These are phyloP conservation scores for Knufia fluminis DNA, from an alignment of 2,329 filamentous ascomycete genomes.

Conservation along the genomic window DNA sequence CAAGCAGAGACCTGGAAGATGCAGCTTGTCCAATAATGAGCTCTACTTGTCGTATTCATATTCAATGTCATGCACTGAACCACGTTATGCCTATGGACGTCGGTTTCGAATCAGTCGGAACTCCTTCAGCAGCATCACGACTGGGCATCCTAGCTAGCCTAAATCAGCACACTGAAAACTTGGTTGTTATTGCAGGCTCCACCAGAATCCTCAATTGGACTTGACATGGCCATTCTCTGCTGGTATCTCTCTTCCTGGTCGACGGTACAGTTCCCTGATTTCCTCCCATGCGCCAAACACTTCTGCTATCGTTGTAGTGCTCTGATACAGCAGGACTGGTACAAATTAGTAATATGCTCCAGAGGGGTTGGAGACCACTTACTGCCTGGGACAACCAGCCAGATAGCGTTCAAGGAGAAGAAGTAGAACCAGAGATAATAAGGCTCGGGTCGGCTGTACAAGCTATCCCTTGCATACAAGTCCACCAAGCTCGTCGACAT, in stretches of 20 bases:
- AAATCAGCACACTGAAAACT: not conserved
- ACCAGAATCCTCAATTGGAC: conserved; percentile 10
- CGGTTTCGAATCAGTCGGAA: too few species aligned
- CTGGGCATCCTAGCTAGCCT: not conserved
- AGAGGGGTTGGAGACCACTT: conserved; percentile 25
- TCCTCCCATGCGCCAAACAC: conserved; percentile 17
- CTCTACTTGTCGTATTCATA: too few species aligned
- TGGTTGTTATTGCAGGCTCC: not conserved
- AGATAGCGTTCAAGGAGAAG: conserved; percentile 57
- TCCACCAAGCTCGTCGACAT: conserved; percentile 56
- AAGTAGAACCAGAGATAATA: conserved; percentile 61
- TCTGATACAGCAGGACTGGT: conserved; percentile 31
- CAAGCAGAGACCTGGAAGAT: not conserved
- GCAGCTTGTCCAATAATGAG: too few species aligned
- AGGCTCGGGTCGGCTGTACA: conserved; percentile 52
- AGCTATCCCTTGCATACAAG: conserved; percentile 43
- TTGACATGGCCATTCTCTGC: conserved; percentile 21
- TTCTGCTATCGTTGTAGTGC: conserved; percentile 27
- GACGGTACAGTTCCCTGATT: conserved; percentile 1
- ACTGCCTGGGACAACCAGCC: conserved; percentile 54
- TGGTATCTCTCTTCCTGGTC: not conserved
- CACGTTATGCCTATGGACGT: too few species aligned
- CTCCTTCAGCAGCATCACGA: not conserved
- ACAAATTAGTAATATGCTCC: not conserved
- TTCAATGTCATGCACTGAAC: too few species aligned